A percentile compares a stretch with the other conserved stretches of the same genome.
Evolutionary conservation across 768 basidiomycete species (phyloP).

Genomic region (Hirschioporus abietinus): DNA sequence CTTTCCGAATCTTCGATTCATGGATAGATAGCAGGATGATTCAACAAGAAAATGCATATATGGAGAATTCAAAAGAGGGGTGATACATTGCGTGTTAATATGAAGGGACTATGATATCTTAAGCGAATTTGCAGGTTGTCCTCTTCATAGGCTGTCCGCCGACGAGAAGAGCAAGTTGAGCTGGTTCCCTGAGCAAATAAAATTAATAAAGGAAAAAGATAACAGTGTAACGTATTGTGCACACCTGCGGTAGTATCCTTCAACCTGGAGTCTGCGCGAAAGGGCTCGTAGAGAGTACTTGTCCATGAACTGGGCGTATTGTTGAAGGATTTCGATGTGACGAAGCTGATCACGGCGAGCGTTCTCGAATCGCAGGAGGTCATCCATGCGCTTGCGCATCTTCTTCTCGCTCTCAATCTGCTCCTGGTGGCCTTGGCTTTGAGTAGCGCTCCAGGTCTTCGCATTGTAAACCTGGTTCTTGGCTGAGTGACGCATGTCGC

Average conservation of each 20-base stretch:
- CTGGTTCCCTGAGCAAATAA: not conserved
- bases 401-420: not conserved
- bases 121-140: too few species aligned
- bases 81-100: too few species aligned
- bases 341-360: not conserved
- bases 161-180: not conserved
- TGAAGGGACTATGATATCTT: too few species aligned
- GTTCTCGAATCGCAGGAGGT: not conserved
- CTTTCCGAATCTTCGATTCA: too few species aligned
- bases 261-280: not conserved
- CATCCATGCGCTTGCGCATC: not conserved
- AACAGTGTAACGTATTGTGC: not conserved
- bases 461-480: not conserved
- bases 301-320: not conserved
- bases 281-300: not conserved
- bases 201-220: not conserved
- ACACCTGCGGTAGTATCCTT: not conserved
- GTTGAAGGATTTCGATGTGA: not conserved
- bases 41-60: too few species aligned
- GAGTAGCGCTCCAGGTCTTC: too few species aligned
- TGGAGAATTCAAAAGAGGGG: too few species aligned
- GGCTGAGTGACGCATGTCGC: not conserved
- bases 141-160: too few species aligned
- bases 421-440: too few species aligned
- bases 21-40: too few species aligned